Conservation (phyloP, 1,284 basidiomycete species). For the Meira miltonrushii region DNA sequence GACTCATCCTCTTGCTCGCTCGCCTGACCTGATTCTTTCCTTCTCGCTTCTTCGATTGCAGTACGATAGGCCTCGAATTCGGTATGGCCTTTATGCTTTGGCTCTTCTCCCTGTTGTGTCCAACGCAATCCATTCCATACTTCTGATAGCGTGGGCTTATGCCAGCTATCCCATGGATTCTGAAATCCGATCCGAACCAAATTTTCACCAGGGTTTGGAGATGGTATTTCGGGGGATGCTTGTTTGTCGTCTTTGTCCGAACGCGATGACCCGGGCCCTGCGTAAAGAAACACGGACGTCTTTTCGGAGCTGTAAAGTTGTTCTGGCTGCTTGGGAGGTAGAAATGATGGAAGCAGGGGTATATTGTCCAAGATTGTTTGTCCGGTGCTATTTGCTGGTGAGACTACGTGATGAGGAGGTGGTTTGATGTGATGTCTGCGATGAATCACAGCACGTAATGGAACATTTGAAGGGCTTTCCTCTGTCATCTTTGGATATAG, state of each 20-base stretch:
- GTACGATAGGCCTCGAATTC: not conserved
- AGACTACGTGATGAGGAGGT: slow-evolving; percentile 18
- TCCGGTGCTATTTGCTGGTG: not conserved
- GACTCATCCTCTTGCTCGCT: too few species aligned
- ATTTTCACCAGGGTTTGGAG: not conserved
- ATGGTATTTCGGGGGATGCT: not conserved
- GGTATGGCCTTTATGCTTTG: slow-evolving; percentile 12
- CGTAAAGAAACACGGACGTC: not conserved
- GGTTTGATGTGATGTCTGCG: slow-evolving; percentile 10
- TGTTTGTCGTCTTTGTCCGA: not conserved
- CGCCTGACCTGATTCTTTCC: too few species aligned
- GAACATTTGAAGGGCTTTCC: not conserved
- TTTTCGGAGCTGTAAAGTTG: not conserved
- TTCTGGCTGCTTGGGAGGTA: not conserved
- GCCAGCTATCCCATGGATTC: slow-evolving; percentile 46
- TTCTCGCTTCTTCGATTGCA: not conserved
- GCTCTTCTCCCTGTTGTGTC: slow-evolving; percentile 27
- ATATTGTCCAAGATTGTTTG: not conserved
- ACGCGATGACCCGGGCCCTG: not conserved
- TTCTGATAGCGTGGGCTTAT: slow-evolving; percentile 31
- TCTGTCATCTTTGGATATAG: not conserved
- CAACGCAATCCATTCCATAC: slow-evolving; percentile 40
- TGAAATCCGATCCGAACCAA: slow-evolving; percentile 29
- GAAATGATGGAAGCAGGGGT: not conserved
- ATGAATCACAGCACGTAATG: slow-evolving; percentile 4